Evolutionary conservation across 225 moss, liverwort and hornwort genomes (phyloP).

Genomic region (Climacium dendroides): DNA sequence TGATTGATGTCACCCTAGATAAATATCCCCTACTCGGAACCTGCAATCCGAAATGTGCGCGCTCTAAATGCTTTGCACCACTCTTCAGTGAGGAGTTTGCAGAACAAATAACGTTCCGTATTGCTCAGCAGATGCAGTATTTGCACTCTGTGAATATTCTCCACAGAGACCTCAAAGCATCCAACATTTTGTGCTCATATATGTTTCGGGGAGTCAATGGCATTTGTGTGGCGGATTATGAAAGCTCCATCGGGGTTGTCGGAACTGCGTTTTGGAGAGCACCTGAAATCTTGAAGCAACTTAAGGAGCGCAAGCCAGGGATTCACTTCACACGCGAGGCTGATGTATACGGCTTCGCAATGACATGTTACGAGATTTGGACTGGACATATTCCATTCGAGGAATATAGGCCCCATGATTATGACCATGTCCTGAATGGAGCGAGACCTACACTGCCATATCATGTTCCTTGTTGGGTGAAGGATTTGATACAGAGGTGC

Average conservation of each 20-base stretch:
- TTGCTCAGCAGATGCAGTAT: background rate
- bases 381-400: too few species aligned
- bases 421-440: too few species aligned
- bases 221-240: background rate
- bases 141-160: background rate
- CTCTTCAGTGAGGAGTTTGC: background rate
- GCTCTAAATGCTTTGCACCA: background rate
- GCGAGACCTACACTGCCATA: too few species aligned
- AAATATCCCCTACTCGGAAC: background rate
- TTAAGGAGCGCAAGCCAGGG: too few species aligned
- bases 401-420: too few species aligned
- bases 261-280: background rate
- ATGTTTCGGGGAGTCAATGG: too few species aligned
- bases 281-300: background rate
- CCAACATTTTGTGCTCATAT: background rate
- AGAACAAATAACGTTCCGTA: rapidly evolving
- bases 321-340: too few species aligned
- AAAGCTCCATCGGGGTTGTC: background rate
- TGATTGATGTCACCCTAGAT: background rate
- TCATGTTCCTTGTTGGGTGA: too few species aligned
- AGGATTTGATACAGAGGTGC: too few species aligned
- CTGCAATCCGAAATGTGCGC: background rate
- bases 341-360: too few species aligned
- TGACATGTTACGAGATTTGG: too few species aligned
- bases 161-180: background rate